Percentiles rank a stretch among this genome's conserved stretches.
phyloP scores from a whole-genome alignment of 768 basidiomycete genomes.

The Tephrocybe sp. region DNA sequence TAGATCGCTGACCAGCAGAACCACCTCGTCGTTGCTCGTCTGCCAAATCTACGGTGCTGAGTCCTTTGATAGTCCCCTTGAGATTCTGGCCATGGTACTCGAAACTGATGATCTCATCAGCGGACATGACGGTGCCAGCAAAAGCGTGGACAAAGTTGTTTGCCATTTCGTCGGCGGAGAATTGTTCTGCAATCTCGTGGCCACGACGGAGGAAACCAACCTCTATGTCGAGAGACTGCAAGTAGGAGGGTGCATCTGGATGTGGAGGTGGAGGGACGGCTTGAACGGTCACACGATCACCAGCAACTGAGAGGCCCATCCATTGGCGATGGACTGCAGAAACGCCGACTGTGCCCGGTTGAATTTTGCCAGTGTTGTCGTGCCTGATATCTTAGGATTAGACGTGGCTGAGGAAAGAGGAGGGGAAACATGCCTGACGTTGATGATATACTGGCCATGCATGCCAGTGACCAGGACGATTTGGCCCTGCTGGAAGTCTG shows the following conservation, averaged over 20 bases:
- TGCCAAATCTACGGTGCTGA: constrained; percentile 60
- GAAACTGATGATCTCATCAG: constrained; percentile 71
- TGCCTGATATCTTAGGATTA: too few species aligned
- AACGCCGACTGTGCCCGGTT: constrained; percentile 70
- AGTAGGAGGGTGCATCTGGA: constrained; percentile 52
- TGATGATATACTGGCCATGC: constrained; percentile 67
- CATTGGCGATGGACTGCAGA: constrained; percentile 82
- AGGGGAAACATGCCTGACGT: constrained; percentile 64
- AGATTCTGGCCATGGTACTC: constrained; percentile 87
- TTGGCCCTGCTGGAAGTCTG: constrained; percentile 69
- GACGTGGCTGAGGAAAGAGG: too few species aligned
- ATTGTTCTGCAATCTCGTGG: constrained; percentile 61
- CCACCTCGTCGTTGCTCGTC: constrained; percentile 52
- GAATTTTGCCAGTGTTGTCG: constrained; percentile 72
- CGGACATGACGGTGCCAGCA: constrained; percentile 65
- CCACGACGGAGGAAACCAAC: constrained; percentile 59
- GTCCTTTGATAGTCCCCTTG: constrained; percentile 61
- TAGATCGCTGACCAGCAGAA: constrained; percentile 23
- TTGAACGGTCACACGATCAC: constrained; percentile 74
- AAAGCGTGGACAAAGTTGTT: constrained; percentile 72
- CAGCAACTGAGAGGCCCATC: constrained; percentile 78
- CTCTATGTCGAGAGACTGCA: constrained; percentile 81
- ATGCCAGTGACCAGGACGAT: constrained; percentile 78
- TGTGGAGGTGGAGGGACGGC: constrained; percentile 53
- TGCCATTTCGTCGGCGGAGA: constrained; percentile 85